These are phyloP conservation scores for Pelargonium cotyledonis DNA, from an alignment of 441 rosid genomes.

Conservation along the genomic window DNA sequence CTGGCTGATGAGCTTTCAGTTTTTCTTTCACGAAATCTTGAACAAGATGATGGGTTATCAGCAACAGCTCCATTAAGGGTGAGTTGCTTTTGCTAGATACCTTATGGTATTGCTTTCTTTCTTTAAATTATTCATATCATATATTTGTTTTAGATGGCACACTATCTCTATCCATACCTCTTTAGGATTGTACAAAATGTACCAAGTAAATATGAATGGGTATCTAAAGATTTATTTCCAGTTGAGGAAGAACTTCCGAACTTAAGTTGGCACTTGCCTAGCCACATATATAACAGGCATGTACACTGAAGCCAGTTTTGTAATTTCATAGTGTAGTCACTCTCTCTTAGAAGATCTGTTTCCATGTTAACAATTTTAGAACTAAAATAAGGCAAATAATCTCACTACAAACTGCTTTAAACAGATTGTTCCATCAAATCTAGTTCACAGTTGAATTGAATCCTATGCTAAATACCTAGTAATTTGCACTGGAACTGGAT, in stretches of 20 bases:
- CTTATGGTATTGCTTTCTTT: conserved; percentile 24
- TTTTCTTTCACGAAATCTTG: conserved; percentile 64
- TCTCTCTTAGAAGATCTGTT: not conserved
- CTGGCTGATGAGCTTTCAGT: conserved; percentile 71
- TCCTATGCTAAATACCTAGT: too few relatives aligned
- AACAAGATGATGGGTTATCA: conserved; percentile 74
- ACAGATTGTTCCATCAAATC: too few relatives aligned
- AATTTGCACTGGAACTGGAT: too few relatives aligned
- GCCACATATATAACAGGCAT: not conserved
- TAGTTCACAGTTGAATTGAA: too few relatives aligned
- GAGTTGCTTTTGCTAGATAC: conserved; percentile 19
- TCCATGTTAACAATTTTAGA: not conserved
- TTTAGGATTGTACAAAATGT: not conserved
- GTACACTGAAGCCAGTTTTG: not conserved
- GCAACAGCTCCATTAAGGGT: conserved; percentile 78
- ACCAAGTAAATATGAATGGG: too few relatives aligned
- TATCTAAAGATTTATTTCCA: too few relatives aligned
- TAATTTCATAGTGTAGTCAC: not conserved
- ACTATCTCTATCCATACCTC: not conserved
- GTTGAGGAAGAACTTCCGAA: too few relatives aligned
- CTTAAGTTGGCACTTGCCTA: not conserved
- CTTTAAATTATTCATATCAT: not conserved
- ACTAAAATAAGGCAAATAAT: not conserved
- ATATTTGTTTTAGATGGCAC: not conserved
- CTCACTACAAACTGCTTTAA: not conserved